Percentiles rank a stretch among this genome's conserved stretches.
Conservation (phyloP, 139 green algal genomes). For the Eudorina sp. region DNA sequence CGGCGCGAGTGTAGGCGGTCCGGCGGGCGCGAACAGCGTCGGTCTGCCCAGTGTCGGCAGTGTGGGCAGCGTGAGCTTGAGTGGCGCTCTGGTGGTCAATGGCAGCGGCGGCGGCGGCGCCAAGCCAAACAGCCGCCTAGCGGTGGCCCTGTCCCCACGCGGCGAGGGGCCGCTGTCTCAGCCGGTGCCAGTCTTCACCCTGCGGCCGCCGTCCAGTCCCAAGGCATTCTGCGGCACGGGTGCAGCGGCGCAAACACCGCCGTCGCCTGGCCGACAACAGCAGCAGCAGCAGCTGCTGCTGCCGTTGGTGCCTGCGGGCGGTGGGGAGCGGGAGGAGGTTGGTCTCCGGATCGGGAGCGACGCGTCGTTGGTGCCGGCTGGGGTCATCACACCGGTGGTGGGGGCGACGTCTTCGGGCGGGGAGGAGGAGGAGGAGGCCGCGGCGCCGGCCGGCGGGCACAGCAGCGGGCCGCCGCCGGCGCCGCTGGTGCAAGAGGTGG, state of each 20-base stretch:
- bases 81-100: not conserved
- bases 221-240: too few species aligned
- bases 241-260: too few species aligned
- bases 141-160: not conserved
- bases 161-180: not conserved
- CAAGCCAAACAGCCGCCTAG: not conserved
- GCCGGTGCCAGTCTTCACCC: not conserved
- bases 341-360: too few species aligned
- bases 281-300: too few species aligned
- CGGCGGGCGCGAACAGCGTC: too few species aligned
- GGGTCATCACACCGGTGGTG: not conserved
- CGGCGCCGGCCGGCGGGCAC: not conserved
- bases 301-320: too few species aligned
- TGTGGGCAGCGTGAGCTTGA: not conserved
- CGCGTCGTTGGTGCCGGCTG: too few species aligned
- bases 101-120: not conserved
- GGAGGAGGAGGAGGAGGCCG: not conserved
- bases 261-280: too few species aligned
- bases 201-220: not conserved
- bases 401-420: too few species aligned
- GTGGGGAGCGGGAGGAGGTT: too few species aligned
- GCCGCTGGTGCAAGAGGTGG: not conserved
- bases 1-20: too few species aligned
- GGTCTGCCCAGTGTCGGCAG: too few species aligned
- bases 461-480: not conserved